Conservation (phyloP, 148 eudicot species). For the Nyssa sinensis region DNA sequence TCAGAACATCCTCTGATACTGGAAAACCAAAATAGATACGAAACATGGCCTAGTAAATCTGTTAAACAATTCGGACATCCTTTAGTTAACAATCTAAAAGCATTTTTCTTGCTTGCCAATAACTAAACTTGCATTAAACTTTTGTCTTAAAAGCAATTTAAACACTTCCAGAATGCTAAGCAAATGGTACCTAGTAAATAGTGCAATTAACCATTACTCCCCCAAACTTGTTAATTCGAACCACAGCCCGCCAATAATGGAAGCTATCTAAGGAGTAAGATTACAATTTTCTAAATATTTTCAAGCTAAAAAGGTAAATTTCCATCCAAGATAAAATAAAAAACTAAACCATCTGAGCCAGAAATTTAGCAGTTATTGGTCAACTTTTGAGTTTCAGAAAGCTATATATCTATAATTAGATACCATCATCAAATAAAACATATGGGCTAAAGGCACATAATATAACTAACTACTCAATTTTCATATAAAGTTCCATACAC, state of each 20-base stretch:
- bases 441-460: no score
- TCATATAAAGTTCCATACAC: no score
- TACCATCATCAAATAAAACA: no score
- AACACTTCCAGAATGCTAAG: not conserved
- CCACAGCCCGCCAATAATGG: not conserved
- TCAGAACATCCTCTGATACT: constrained; percentile 9
- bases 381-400: not conserved
- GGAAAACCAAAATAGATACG: constrained; percentile 1
- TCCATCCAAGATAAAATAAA: not conserved
- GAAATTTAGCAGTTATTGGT: not conserved
- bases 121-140: not conserved
- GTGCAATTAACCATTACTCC: not conserved
- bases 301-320: not conserved
- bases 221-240: not conserved
- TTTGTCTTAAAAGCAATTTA: constrained; percentile 5
- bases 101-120: not conserved
- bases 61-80: not conserved
- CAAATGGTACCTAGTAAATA: not conserved
- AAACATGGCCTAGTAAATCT: not conserved
- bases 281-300: not conserved
- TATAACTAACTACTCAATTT: no score
- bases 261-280: not conserved
- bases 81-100: not conserved
- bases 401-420: no score
- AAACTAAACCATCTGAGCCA: constrained; percentile 2